Base-by-base conservation (phyloP, 1,284 basidiomycete species). In the Cronartium quercuum region DNA sequence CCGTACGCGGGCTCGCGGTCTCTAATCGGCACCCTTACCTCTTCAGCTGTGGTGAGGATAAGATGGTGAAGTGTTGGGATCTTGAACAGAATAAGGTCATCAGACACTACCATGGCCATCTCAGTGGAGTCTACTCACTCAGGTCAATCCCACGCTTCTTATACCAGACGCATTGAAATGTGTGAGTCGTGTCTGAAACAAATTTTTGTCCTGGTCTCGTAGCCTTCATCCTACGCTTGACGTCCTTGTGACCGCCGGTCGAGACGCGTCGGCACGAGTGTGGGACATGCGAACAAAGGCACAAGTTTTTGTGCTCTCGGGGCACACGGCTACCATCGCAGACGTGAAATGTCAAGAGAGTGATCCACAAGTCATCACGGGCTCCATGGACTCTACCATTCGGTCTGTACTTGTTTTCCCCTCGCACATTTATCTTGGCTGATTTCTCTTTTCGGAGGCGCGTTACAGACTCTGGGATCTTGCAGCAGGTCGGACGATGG, bases 31-130 rank as follows among this genome's bases (percentile, higher is more conserved):
- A 98, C 83, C 96, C 95, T 1, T 98, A 99, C 82, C 84, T 99
- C 35, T 99, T 99, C 82, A 96, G 93, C 6, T 94, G 91, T 76
- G 94, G 92, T 68, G 95, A 99, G 83, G 95, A 99, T 83, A 98
- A 98, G 91, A 96, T 96, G 92, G 94, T 99, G 61, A 98, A 98
- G 84, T 98, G 96, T 80, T 98, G 96, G 96, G 95, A 99, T 81
- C 84, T 99, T 69, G 96, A 99, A 83, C 90, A 91, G 24, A 99
- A 99, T 86, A 97, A 97, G 83, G 95, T 98, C 77, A 98, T 99
- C 77, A 87, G 95, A 55, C 94, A 98, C 82, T 98, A 98, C 82
- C 94, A 97, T 81, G 95, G 95, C 1, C 95, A 98, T 82, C 86
- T 96, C 44, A 97, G 94, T 0, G 95, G 96, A 66, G 94, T 98